phyloP scores from a whole-genome alignment of 306 rosid genomes.

The Glycine soja region DNA sequence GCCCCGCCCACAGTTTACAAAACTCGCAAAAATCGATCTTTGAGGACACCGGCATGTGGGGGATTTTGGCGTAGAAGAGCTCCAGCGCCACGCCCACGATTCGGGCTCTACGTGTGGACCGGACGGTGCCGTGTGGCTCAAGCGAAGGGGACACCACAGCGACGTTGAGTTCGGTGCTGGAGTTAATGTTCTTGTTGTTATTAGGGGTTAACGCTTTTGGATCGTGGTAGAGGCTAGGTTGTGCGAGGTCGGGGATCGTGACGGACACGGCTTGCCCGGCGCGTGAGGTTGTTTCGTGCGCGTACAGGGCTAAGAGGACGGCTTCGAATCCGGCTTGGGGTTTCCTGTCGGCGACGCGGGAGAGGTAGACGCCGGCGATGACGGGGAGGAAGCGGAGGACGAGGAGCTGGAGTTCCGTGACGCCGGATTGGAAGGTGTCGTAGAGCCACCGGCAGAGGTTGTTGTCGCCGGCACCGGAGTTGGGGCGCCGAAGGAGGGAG shows the following conservation, averaged over 20 bases:
- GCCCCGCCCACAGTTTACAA: constrained; percentile 70
- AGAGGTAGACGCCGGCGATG: constrained; percentile 70
- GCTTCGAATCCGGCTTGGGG: constrained; percentile 90
- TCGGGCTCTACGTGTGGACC: constrained; percentile 71
- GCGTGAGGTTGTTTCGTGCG: constrained; percentile 71
- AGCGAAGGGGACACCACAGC: constrained; percentile 56
- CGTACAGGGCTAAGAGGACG: constrained; percentile 72
- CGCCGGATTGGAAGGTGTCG: constrained; percentile 75
- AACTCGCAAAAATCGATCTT: constrained; percentile 75
- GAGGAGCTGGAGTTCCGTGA: constrained; percentile 65
- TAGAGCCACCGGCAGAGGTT: constrained; percentile 89
- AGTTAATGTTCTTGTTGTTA: constrained; percentile 38
- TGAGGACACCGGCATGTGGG: constrained; percentile 51
- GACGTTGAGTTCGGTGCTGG: constrained; percentile 49
- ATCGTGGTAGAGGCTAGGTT: constrained; percentile 70
- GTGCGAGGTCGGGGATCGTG: constrained; percentile 65
- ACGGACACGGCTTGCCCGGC: constrained; percentile 61
- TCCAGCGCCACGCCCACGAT: constrained; percentile 76
- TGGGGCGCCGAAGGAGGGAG: constrained; percentile 65
- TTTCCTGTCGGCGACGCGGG: constrained; percentile 55
- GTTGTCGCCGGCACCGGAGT: constrained; percentile 81
- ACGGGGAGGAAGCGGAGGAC: constrained; percentile 78
- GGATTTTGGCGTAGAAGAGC: constrained; percentile 57
- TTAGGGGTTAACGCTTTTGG: not conserved
- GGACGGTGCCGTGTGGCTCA: constrained; percentile 74